A percentile compares a stretch with the other conserved stretches of the same genome.
Evolutionary conservation across 2,329 filamentous ascomycete genomes (phyloP).

Genomic region (Niveomyces coronatus): DNA sequence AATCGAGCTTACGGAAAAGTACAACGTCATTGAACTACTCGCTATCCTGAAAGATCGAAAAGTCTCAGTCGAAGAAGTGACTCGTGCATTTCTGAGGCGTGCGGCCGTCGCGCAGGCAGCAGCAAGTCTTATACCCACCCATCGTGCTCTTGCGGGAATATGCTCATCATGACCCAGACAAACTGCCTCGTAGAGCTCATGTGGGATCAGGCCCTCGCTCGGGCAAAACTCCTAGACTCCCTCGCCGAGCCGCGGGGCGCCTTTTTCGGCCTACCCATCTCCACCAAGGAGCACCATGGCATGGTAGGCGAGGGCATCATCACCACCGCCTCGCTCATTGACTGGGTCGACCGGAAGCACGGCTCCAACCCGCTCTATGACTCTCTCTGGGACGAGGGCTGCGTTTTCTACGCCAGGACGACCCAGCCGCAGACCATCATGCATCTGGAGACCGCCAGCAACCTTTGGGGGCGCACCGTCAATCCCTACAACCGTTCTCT

Average conservation of each 20-base stretch:
- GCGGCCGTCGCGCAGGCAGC: constrained; percentile 10
- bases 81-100: constrained; percentile 8
- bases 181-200: constrained; percentile 25
- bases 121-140: not conserved
- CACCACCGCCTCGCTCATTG: constrained; percentile 20
- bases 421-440: constrained; percentile 52
- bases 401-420: constrained; percentile 54
- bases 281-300: constrained; percentile 25
- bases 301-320: constrained; percentile 22
- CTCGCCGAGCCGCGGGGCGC: constrained; percentile 22
- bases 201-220: constrained; percentile 25
- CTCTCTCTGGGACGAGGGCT: constrained; percentile 26
- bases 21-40: constrained; percentile 16
- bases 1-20: constrained; percentile 20
- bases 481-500: constrained; percentile 53
- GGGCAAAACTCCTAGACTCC: constrained; percentile 23
- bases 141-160: not conserved
- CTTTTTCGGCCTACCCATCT: constrained; percentile 26
- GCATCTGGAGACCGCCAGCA: constrained; percentile 50
- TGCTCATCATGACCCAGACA: constrained; percentile 14
- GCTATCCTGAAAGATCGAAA: not conserved
- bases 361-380: constrained; percentile 23
- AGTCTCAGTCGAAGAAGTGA: constrained; percentile 9
- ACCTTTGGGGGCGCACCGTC: constrained; percentile 50
- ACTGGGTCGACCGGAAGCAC: constrained; percentile 22